phyloP scores from a whole-genome alignment of 108 stramenopile species.

The Pseudonitzschia pungens region DNA sequence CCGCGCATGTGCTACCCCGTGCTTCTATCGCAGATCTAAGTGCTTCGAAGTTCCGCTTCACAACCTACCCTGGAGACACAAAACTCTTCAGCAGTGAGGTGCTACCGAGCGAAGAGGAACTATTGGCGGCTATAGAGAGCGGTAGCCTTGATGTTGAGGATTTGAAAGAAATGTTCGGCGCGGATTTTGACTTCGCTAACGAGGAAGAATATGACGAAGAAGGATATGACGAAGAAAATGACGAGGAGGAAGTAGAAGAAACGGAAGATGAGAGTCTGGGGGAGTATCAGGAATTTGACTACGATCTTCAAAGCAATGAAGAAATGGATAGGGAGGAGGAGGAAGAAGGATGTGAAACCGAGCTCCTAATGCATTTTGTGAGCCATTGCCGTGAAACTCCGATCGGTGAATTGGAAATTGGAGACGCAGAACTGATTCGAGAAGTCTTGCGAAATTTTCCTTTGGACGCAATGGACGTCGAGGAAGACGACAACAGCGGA shows the following conservation, averaged over 20 bases:
- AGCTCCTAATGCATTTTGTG: slow-evolving; percentile 25
- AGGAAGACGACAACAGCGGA: neutral
- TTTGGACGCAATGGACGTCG: neutral
- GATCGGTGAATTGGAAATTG: slow-evolving; percentile 18
- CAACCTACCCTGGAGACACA: neutral
- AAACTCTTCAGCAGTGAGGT: neutral
- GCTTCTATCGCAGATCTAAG: neutral
- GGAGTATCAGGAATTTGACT: neutral
- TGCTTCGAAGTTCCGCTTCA: neutral
- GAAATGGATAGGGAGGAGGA: slow-evolving; percentile 10
- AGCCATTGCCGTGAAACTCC: slow-evolving; percentile 22
- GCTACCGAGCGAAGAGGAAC: neutral
- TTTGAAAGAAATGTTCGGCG: slow-evolving; percentile 11
- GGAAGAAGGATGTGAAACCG: slow-evolving; percentile 17
- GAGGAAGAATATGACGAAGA: neutral
- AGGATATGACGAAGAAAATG: neutral
- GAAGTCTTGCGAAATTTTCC: slow-evolving; percentile 28
- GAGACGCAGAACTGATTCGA: slow-evolving; percentile 24
- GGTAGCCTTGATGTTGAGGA: slow-evolving; percentile 3
- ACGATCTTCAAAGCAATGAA: neutral
- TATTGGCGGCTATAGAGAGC: neutral
- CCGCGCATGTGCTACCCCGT: neutral
- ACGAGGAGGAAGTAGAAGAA: slow-evolving; percentile 4
- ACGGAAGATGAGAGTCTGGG: neutral
- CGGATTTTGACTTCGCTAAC: slow-evolving; percentile 6